Conservation (phyloP, 345 rosid genomes). For the Tarenaya hassleriana region DNA sequence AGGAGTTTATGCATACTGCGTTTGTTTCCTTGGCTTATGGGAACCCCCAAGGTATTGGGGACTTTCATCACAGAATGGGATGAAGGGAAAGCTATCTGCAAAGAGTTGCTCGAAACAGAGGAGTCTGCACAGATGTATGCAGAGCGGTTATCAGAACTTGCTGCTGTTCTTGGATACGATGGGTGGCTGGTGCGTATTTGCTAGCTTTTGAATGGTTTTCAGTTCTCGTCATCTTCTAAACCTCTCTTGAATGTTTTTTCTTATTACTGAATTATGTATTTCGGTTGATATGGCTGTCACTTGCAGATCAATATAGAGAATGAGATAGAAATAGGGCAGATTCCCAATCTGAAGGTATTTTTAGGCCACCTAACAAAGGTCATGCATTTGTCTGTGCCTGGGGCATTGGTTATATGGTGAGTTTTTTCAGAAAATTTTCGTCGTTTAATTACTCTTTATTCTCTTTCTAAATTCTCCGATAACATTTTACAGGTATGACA, state of each 20-base stretch:
- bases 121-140: slow-evolving; percentile 70
- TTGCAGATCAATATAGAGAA: slow-evolving; percentile 77
- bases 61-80: slow-evolving; percentile 85
- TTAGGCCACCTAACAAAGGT: slow-evolving; percentile 57
- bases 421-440: slow-evolving; percentile 14
- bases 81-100: slow-evolving; percentile 53
- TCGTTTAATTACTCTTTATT: slow-evolving; percentile 2
- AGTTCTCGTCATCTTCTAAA: background rate
- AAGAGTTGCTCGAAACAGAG: slow-evolving; percentile 52
- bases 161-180: slow-evolving; percentile 62
- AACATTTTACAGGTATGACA: slow-evolving; percentile 58
- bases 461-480: background rate
- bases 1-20: slow-evolving; percentile 5
- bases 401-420: slow-evolving; percentile 77
- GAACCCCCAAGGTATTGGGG: slow-evolving; percentile 53
- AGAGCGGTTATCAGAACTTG: slow-evolving; percentile 63
- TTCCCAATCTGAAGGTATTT: slow-evolving; percentile 60
- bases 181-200: slow-evolving; percentile 74
- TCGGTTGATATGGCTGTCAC: slow-evolving; percentile 1
- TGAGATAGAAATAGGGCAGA: slow-evolving; percentile 35
- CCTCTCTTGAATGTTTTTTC: no score
- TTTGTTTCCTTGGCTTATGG: slow-evolving; percentile 22
- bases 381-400: slow-evolving; percentile 64
- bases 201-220: background rate
- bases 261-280: no score